Base-by-base conservation (phyloP, 176 grass and related monocot genomes). In the Avena insularis region DNA sequence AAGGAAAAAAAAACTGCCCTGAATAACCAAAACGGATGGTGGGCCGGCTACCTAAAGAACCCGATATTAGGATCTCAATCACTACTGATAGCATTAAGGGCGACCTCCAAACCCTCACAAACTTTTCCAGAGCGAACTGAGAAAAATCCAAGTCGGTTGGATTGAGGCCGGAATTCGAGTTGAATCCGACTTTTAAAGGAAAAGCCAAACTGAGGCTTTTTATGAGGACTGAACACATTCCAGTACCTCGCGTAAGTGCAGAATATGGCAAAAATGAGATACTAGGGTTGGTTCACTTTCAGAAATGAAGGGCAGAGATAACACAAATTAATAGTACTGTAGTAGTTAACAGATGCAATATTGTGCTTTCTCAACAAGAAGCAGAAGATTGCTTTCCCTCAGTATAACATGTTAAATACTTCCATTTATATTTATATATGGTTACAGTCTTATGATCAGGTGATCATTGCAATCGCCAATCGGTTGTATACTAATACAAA, bases 401-500 rank as follows among this genome's bases (percentile, higher is more conserved):
- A 31, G 51, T 77, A 83, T 79, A 53, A 17, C 17, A 36, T 43
- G 78, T 85, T 71, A 23, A 56, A 25, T 53, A 9, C 55, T 77
- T 79, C 21, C 43, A 78, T 9, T 80, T 85, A 43, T 43, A 43
- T 43, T 43, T 43, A 43, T 43, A 84, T 80, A 85, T 63, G 86
- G 83, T 57, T 81, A 40, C 38, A 78, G 8, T n/a, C 55, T 48
- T 76, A 72, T 59, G 60, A 47, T 86, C 75, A 82, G 16, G 71
- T 10, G 33, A 85, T 49, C 63, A 57, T 47, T 85, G 82, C 70
- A 82, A 57, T 77, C 53, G 68, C 23, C 73, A 76, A 31, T 73
- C 64, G 48, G 45, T 29, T 3, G 49, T 62, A 67, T 84, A 82
- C 50, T 77, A 78, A 60, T 77, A 85, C 74, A 82, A 45, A 82